Percentiles rank a stretch among this genome's conserved stretches.
Conservation (phyloP, 192 early-diverging fungal genomes). For the Lobosporangium transversale region DNA sequence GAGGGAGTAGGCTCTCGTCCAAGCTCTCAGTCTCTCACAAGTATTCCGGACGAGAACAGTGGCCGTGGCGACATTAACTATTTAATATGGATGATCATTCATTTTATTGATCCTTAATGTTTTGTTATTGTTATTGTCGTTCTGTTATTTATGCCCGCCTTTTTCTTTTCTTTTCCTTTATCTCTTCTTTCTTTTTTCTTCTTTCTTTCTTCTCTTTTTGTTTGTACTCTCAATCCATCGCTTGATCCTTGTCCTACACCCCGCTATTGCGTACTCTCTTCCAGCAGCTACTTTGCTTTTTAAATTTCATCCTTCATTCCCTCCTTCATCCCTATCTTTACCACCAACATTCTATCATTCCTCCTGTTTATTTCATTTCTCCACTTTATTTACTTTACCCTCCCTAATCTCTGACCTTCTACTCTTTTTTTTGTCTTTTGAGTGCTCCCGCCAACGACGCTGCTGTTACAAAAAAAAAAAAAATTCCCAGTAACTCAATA, state of each 20-base stretch:
- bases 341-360: neutral
- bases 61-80: too few relatives aligned
- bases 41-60: too few relatives aligned
- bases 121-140: too few relatives aligned
- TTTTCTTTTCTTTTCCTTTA: neutral
- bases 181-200: neutral
- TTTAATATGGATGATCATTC: too few relatives aligned
- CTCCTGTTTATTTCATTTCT: neutral
- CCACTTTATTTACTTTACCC: neutral
- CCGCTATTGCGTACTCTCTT: neutral
- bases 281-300: neutral
- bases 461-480: neutral
- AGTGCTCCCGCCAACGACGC: neutral
- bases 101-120: too few relatives aligned
- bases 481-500: too few relatives aligned
- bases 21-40: neutral
- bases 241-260: neutral
- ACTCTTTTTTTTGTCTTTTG: neutral
- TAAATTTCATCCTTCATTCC: constrained; percentile 3
- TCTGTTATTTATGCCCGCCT: neutral
- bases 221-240: neutral
- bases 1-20: constrained; percentile 6
- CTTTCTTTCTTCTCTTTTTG: neutral
- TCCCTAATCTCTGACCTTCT: neutral
- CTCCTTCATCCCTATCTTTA: neutral